Evolutionary conservation across 1,284 basidiomycete genomes (phyloP), one percentile per base, ranked within the genome.

Genomic region (Ustilago sp.): DNA sequence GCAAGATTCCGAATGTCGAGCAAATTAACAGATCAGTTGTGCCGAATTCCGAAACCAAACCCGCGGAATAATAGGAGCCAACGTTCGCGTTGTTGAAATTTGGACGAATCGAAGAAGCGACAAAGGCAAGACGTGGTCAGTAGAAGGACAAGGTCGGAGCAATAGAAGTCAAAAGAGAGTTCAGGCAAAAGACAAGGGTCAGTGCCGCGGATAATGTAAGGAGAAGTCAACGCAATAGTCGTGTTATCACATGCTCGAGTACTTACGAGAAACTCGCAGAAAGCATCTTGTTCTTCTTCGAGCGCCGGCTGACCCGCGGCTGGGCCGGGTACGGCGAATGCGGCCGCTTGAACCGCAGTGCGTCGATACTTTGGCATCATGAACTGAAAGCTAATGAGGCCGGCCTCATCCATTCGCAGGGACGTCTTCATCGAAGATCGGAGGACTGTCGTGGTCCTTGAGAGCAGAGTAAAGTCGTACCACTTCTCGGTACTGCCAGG

Each of bases 351-450:
- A 19, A 55, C 47, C 9, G 59, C 52, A 3, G 47, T 31, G 15
- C 66, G 69, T 58, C 73, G 70, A 52, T 75, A 73, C 38, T 71
- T 74, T 50, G 81, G 75, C 61, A 83, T 77, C 77, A 82, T 79
- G 54, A 82, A 83, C 48, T 83, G 82, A 28, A 80, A 69, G 61
- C 81, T 82, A 11, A 81, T 74, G 47, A 83, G 68, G 5, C 81
- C 82, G 1, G 67, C 63, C n/a, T 77, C 67, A 58, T 83, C 82
- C 61, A 69, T 78, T 15, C 82, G 69, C 4, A 83, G 50, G 0
- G 80, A 81, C 0, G 81, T 81, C 59, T 83, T 83, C 56, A 79
- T 59, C 2, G 80, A 82, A 8, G 70, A 67, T 9, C 70, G 74
- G 3, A 80, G 63, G 8, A 80, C 79, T 2, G 74, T 68, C 51